Evolutionary conservation across 352 stramenopile species (phyloP).

Genomic region (Phytophthora tentaculata): DNA sequence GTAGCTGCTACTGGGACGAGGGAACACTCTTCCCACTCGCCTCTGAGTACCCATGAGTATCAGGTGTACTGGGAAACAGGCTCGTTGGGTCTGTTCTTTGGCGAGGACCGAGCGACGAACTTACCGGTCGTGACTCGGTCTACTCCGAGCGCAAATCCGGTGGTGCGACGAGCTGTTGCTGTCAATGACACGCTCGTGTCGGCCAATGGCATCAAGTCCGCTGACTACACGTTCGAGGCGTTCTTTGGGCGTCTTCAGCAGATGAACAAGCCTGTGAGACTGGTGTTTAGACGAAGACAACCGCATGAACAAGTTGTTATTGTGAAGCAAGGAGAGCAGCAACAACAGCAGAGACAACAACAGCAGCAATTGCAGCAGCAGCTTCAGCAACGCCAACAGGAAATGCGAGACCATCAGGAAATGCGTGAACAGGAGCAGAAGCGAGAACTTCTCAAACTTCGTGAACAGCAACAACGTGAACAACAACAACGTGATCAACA

Average conservation of each 20-base stretch:
- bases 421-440: conserved; percentile 32
- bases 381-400: conserved; percentile 33
- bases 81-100: conserved; percentile 85
- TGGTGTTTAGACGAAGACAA: conserved; percentile 68
- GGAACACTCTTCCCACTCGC: conserved; percentile 15
- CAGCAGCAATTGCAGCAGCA: conserved; percentile 34
- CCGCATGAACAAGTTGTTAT: conserved; percentile 39
- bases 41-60: conserved; percentile 49
- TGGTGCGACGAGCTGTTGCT: conserved; percentile 73
- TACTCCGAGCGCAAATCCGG: conserved; percentile 66
- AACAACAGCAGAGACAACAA: conserved; percentile 33
- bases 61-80: conserved; percentile 86
- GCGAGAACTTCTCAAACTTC: conserved; percentile 23
- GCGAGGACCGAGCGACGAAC: conserved; percentile 69
- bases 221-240: conserved; percentile 77
- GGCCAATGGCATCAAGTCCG: conserved; percentile 74
- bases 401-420: conserved; percentile 28
- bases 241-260: conserved; percentile 86
- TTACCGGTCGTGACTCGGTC: conserved; percentile 83
- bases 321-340: conserved; percentile 40
- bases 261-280: conserved; percentile 84
- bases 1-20: conserved; percentile 5
- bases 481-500: conserved; percentile 26
- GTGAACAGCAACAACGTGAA: conserved; percentile 28
- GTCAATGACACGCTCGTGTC: conserved; percentile 83